phyloP scores from a whole-genome alignment of 164 flowering plant species.

The Tinospora cordifolia region DNA sequence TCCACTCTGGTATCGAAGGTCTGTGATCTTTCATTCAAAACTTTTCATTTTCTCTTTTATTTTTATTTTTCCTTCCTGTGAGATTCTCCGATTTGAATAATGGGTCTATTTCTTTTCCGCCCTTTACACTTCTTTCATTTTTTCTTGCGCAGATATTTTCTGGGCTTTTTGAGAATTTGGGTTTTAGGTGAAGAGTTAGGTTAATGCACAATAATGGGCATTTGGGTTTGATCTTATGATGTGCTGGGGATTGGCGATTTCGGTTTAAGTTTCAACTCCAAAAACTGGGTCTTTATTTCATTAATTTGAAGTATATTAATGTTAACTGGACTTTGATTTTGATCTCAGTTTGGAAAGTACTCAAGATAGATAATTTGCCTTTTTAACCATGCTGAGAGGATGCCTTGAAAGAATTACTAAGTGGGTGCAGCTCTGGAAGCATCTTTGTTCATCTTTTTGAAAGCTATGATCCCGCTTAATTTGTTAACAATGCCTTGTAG shows the following conservation, averaged over 20 bases:
- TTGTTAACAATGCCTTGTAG: background rate
- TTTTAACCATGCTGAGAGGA: too few relatives aligned
- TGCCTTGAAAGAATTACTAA: too few relatives aligned
- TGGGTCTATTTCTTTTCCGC: background rate
- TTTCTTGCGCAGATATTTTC: background rate
- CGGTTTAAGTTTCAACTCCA: background rate
- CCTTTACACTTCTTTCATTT: too few relatives aligned
- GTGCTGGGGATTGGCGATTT: background rate
- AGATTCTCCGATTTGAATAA: too few relatives aligned
- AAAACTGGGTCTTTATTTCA: background rate
- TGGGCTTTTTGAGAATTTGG: background rate
- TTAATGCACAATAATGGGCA: background rate
- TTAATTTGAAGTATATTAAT: background rate
- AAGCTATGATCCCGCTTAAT: background rate
- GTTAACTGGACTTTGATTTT: background rate
- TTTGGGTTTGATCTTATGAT: background rate
- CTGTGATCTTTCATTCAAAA: background rate
- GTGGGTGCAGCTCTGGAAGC: too few relatives aligned
- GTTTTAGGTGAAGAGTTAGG: background rate
- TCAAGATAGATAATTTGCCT: too few relatives aligned
- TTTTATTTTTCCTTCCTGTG: background rate
- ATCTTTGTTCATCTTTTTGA: background rate
- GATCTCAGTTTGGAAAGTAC: background rate
- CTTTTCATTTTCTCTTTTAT: background rate
- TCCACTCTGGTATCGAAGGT: constrained; percentile 82